A percentile compares a stretch with the other conserved stretches of the same genome.
Evolutionary conservation across 2,329 filamentous ascomycete species (phyloP).

Genomic region (Cordyceps cateniannulata): DNA sequence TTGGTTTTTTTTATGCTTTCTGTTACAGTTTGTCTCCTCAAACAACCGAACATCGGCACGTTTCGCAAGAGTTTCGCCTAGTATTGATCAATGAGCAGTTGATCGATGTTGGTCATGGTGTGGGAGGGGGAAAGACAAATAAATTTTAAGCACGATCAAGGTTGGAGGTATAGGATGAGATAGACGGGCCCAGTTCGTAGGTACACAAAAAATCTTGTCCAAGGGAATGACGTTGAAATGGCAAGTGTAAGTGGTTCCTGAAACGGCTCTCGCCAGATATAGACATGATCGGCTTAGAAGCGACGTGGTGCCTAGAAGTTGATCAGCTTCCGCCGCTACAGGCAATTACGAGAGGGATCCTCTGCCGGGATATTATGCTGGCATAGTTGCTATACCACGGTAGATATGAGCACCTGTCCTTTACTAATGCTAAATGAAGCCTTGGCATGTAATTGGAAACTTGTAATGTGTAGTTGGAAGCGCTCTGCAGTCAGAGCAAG

Average conservation of each 20-base stretch:
- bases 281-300: conserved; percentile 3
- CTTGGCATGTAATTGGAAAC: too few relatives aligned
- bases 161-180: neutral
- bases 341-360: neutral
- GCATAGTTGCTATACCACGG: too few relatives aligned
- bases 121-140: too few relatives aligned
- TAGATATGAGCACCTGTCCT: too few relatives aligned
- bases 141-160: neutral
- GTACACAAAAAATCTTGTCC: neutral
- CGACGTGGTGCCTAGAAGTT: neutral
- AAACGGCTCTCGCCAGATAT: neutral
- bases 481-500: too few relatives aligned
- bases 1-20: neutral
- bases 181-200: neutral
- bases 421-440: too few relatives aligned
- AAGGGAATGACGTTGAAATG: neutral
- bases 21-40: neutral
- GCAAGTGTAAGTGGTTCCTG: neutral
- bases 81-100: too few relatives aligned
- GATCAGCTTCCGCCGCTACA: neutral
- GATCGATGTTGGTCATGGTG: too few relatives aligned
- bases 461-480: too few relatives aligned
- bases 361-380: neutral
- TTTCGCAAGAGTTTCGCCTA: too few relatives aligned
- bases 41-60: neutral